Conservation (phyloP, 140 eudicot species). For the Ambrosia hybrid region DNA sequence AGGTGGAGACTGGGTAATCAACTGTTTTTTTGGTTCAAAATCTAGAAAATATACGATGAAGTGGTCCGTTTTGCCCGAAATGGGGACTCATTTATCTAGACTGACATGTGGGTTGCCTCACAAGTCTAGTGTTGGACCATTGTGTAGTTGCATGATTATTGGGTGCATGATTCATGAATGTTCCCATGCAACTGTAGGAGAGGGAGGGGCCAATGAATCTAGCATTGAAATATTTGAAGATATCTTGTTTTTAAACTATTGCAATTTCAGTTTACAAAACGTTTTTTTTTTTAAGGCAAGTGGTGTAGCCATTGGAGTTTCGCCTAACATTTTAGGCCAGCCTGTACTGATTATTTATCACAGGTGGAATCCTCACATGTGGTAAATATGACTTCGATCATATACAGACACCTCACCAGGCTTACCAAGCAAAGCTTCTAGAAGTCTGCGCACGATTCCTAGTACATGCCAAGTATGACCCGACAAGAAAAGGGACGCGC, state of each 20-base stretch:
- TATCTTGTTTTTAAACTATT: conserved; percentile 2
- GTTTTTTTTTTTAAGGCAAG: too few relatives aligned
- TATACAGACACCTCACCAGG: too few relatives aligned
- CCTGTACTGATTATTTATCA: too few relatives aligned
- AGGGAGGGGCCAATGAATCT: conserved; percentile 32
- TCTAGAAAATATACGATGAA: conserved; percentile 1
- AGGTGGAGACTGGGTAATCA: conserved; percentile 12
- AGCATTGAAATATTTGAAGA: neutral
- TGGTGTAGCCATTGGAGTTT: too few relatives aligned
- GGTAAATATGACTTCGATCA: too few relatives aligned
- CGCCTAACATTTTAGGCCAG: too few relatives aligned
- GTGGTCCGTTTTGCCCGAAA: conserved; percentile 25
- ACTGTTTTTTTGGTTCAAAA: conserved; percentile 19
- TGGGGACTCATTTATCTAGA: conserved; percentile 17
- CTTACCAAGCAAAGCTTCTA: too few relatives aligned
- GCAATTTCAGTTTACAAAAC: neutral
- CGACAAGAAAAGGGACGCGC: too few relatives aligned
- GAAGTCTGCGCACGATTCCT: too few relatives aligned
- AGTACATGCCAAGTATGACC: too few relatives aligned
- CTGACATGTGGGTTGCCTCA: conserved; percentile 30
- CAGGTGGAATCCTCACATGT: too few relatives aligned
- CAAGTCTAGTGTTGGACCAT: conserved; percentile 30
- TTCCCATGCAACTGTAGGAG: conserved; percentile 36
- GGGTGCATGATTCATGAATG: conserved; percentile 27
- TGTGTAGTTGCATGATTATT: conserved; percentile 2